Evolutionary conservation across 805 yeast species (phyloP), one percentile per base, ranked within the genome.

Genomic region (Scheffersomyces lignosus): DNA sequence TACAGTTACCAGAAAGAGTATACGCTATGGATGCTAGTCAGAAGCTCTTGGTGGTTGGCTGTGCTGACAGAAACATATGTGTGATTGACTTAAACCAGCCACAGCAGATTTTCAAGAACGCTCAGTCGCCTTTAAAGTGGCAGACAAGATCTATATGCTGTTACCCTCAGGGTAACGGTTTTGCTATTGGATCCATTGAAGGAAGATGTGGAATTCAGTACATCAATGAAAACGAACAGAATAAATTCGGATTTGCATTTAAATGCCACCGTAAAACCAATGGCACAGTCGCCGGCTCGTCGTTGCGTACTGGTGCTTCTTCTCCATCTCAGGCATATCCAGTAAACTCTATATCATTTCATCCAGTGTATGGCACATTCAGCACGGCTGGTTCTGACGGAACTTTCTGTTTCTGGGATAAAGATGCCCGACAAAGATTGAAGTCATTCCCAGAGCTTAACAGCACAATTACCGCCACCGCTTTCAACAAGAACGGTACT

Each of bases 321-420:
- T 37, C 57, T 29, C 90, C 84, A 52, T 75, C 81, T 15, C 75
- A 76, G 29, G 82, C 91, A 22, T 91, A 82, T 57, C 66, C 96
- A 1, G 81, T 93, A 29, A 87, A 89, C 59, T 72, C 86, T 33
- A 83, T 93, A 32, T 70, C 78, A 5, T 87, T 90, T 71, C 97
- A 93, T 56, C 98, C 98, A 3, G 68, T 77, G 10, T 81, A 82
- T 61, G 96, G 96, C 29, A 89, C 98, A 1, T 84, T 93, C 62
- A 81, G 83, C 33, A 93, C 99, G 4, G 93, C 95, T 1, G 98
- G 99, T 9, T 77, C 93, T 16, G 99, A 93, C 62, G 99, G 99
- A 15, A 74, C 90, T 10, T 83, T 90, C 68, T 82, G 89, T 52
- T 84, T 87, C 68, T 93, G 99, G 99, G 98, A 93, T 61, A 88